Evolutionary conservation across 805 yeast genomes (phyloP).

Genomic region (Saturnispora besseyi): DNA sequence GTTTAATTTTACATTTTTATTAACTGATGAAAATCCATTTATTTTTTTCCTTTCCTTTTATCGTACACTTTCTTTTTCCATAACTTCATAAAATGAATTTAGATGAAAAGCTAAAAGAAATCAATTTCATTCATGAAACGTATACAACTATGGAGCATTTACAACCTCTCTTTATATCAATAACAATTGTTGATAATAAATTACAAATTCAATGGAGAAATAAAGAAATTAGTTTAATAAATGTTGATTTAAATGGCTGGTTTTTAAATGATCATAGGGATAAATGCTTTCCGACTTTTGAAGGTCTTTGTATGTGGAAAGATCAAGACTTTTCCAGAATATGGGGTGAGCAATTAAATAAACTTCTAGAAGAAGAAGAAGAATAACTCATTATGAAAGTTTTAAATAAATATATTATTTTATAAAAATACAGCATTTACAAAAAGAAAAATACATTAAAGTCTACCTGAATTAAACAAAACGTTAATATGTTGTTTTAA

Average conservation of each 20-base stretch:
- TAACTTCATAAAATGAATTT: not conserved
- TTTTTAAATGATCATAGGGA: conserved; percentile 1
- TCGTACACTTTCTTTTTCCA: not conserved
- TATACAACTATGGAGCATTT: conserved; percentile 8
- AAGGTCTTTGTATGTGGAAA: conserved; percentile 18
- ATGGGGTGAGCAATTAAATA: conserved; percentile 14
- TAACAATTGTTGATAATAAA: not conserved
- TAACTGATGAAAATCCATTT: not conserved
- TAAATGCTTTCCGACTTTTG: conserved; percentile 24
- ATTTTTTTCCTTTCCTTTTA: not conserved
- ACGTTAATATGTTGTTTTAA: conserved; percentile 73
- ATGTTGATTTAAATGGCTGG: conserved; percentile 25
- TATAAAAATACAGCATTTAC: not conserved
- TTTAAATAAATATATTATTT: not conserved
- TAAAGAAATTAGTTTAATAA: not conserved
- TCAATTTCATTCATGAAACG: not conserved
- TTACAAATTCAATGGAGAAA: conserved; percentile 3
- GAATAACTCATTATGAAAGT: too few relatives aligned
- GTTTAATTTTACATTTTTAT: too few relatives aligned
- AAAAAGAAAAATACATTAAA: conserved; percentile 18
- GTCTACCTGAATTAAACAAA: conserved; percentile 50
- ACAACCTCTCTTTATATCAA: conserved; percentile 3
- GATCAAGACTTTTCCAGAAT: conserved; percentile 12
- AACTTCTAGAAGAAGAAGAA: conserved; percentile 9
- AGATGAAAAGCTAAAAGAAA: not conserved